These are phyloP conservation scores for Geotrichum cucujoidarum DNA, from an alignment of 1,139 yeast species.

Conservation along the genomic window DNA sequence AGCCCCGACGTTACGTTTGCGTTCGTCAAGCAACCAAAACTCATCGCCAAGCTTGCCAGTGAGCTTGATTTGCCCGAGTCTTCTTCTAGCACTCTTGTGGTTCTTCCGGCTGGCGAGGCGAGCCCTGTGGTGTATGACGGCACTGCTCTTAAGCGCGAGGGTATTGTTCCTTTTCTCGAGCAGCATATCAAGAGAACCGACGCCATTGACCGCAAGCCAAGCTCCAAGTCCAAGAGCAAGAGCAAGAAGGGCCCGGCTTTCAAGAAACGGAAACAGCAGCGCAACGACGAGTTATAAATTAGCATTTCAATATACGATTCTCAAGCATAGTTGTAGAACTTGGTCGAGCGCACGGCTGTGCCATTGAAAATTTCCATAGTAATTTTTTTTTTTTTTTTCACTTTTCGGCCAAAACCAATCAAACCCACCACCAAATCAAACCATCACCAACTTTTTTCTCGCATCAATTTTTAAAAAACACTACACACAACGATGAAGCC, in stretches of 20 bases:
- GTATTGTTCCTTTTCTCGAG: conserved; percentile 31
- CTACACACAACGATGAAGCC: background rate
- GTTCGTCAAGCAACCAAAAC: conserved; percentile 31
- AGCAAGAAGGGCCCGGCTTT: conserved; percentile 15
- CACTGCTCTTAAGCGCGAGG: conserved; percentile 32
- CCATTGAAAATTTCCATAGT: background rate
- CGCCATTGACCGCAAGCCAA: conserved; percentile 18
- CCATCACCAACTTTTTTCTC: conserved; percentile 9
- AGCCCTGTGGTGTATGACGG: conserved; percentile 26
- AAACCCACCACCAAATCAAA: conserved; percentile 1
- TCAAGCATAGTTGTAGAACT: background rate
- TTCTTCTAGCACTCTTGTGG: conserved; percentile 25
- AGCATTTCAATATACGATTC: background rate
- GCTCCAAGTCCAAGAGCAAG: conserved; percentile 3
- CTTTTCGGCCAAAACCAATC: conserved; percentile 1
- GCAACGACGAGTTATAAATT: background rate
- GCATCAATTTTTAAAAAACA: too few species aligned
- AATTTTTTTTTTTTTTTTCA: background rate
- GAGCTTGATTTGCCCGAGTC: background rate
- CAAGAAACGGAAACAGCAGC: conserved; percentile 6
- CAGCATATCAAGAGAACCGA: conserved; percentile 24
- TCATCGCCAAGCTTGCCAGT: conserved; percentile 3
- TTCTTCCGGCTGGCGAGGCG: conserved; percentile 28
- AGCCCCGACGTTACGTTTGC: conserved; percentile 46
- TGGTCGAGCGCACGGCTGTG: background rate